Evolutionary conservation across 495 filamentous ascomycete genomes (phyloP).

Genomic region (Aspergillus homomorphus): DNA sequence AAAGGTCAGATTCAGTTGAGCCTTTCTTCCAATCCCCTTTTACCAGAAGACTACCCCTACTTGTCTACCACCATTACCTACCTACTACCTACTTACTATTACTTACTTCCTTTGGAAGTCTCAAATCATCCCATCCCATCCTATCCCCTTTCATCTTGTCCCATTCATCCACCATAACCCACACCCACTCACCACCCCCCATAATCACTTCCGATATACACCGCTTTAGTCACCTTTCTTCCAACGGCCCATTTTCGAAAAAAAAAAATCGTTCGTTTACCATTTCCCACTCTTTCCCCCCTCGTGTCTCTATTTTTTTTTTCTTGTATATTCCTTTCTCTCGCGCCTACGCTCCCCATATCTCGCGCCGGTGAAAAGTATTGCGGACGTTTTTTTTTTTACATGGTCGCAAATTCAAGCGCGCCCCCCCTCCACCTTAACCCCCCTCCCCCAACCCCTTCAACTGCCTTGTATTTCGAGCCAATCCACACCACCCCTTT

Average conservation of each 20-base stretch:
- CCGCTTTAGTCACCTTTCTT: slow-evolving; percentile 22
- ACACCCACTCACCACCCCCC: background rate
- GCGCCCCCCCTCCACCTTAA: background rate
- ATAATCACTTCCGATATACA: slow-evolving; percentile 16
- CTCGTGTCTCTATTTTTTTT: slow-evolving; percentile 2
- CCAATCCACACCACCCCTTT: slow-evolving; percentile 3
- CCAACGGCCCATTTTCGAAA: slow-evolving; percentile 10
- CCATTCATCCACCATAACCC: background rate
- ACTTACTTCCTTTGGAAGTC: background rate
- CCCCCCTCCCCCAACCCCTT: background rate
- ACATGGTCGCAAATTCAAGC: too few species aligned
- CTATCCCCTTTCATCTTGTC: background rate
- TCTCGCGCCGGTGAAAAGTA: slow-evolving; percentile 2
- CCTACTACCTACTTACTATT: slow-evolving; percentile 1
- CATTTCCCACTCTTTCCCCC: slow-evolving; percentile 7
- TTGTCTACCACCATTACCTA: slow-evolving; percentile 11
- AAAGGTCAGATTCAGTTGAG: slow-evolving; percentile 27
- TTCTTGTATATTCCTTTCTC: background rate
- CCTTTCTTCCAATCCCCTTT: slow-evolving; percentile 24
- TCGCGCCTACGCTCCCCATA: slow-evolving; percentile 2
- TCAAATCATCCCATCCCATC: background rate
- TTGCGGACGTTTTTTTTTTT: slow-evolving; percentile 8
- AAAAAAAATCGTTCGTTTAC: slow-evolving; percentile 2
- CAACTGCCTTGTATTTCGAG: background rate
- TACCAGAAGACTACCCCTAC: background rate